Evolutionary conservation across 1,139 yeast genomes (phyloP), one percentile per base, ranked within the genome.

Genomic region (Saccharomyces hybrid): DNA sequence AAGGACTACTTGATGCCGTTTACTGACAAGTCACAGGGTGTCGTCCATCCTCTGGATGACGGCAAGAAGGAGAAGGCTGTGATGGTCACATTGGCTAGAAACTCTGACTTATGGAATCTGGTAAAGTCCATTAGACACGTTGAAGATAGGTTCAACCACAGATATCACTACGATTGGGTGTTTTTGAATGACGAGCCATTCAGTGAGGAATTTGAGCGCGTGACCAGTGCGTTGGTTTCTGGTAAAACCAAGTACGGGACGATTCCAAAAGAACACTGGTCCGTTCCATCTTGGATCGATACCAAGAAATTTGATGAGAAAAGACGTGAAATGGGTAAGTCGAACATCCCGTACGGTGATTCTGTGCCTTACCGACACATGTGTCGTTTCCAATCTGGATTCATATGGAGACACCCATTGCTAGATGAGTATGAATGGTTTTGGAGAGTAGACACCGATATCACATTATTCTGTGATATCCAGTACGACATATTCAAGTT

Each of bases 371-470:
- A 86, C 71, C 80, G 90, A 75, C 88, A 84, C 72, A 90, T 90
- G 97, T 90, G 97, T 72, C 83, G 97, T 68, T 90, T 77, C 69
- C 95, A 90, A 70, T 84, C 93, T 34, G 97, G 97, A 0, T 88
- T 89, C 72, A 89, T 90, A 75, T 90, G 81, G 77, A 79, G 88
- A 72, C 95, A 88, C 65, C 83, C 81, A 49, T 69, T 86, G 50
- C 73, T 88, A 78, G 77, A 76, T 57, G 84, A 85, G 46, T 89
- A 84, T 70, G 88, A 85, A 61, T 89, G 83, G 75, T 90, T 88
- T 75, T 90, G 97, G 97, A 83, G 97, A 72, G 96, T 90, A 55
- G 97, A 90, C 72, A 96, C 96, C 32, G 91, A 85, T 66, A 81
- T 88, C 67, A 77, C 80, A 64, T 77, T 88, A 55, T 85, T 74